Conservation (phyloP, 106 monocot species). For the Agapanthus africanus region DNA sequence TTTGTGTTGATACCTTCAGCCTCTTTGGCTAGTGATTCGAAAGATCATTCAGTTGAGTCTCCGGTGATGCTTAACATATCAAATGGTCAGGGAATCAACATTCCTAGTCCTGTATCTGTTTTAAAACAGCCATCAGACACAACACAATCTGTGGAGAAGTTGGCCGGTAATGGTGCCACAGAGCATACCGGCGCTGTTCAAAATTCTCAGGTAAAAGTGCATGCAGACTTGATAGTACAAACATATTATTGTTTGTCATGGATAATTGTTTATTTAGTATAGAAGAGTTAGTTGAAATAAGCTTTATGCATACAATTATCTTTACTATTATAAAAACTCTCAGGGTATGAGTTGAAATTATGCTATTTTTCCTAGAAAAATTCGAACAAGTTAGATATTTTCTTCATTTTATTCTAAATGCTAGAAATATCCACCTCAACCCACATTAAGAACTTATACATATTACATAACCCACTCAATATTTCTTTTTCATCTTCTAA, state of each 20-base stretch:
- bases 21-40: conserved; percentile 5
- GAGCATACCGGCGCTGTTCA: neutral
- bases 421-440: too few relatives aligned
- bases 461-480: too few relatives aligned
- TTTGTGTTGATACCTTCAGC: conserved; percentile 20
- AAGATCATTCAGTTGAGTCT: neutral
- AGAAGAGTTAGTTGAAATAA: neutral
- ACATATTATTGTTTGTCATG: neutral
- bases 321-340: too few relatives aligned
- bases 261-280: neutral
- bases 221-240: neutral
- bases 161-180: neutral
- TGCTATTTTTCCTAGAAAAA: too few relatives aligned
- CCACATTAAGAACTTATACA: too few relatives aligned
- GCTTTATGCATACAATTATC: neutral
- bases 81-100: neutral
- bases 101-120: neutral
- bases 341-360: too few relatives aligned
- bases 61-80: neutral
- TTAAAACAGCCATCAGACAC: neutral
- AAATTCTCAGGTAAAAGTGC: neutral
- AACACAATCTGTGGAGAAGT: neutral
- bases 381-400: too few relatives aligned
- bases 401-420: too few relatives aligned
- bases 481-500: too few relatives aligned